Evolutionary conservation across 164 flowering plant genomes (phyloP).

Genomic region (Santalum album): DNA sequence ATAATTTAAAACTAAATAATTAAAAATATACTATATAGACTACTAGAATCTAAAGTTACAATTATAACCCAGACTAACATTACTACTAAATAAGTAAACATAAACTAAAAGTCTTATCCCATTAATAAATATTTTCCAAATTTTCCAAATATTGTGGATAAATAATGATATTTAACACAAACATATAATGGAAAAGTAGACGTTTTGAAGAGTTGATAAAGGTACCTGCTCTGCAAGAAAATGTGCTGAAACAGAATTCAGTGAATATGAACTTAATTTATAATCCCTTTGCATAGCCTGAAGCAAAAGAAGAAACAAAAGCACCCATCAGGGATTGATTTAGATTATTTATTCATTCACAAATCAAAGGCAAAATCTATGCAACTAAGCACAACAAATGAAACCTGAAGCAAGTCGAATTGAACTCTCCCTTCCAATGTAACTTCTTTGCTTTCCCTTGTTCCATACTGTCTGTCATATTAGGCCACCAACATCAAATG

Average conservation of each 20-base stretch:
- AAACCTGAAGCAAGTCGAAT: constrained; percentile 95
- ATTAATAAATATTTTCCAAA: too few relatives aligned
- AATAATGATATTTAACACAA: not conserved
- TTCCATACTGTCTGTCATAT: constrained; percentile 72
- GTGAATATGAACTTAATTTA: constrained; percentile 90
- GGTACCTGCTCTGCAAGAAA: constrained; percentile 92
- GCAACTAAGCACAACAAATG: not conserved
- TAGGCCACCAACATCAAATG: not conserved
- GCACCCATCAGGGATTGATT: not conserved
- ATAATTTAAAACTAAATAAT: too few relatives aligned
- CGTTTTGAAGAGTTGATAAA: not conserved
- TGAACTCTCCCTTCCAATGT: constrained; percentile 93
- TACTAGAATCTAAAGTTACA: too few relatives aligned
- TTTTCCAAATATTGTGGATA: too few relatives aligned
- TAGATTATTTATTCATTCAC: not conserved
- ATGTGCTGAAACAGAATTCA: constrained; percentile 98
- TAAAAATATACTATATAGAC: too few relatives aligned
- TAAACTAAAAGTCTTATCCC: too few relatives aligned
- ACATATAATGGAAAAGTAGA: not conserved
- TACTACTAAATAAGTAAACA: too few relatives aligned
- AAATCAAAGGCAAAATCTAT: not conserved
- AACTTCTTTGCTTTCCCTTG: constrained; percentile 93
- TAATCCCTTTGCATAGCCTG: constrained; percentile 92
- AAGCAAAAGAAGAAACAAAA: constrained; percentile 9
- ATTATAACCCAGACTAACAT: too few relatives aligned